These are phyloP conservation scores for Solanum lycopersicoides DNA, from an alignment of 257 asterid genomes.

Conservation along the genomic window DNA sequence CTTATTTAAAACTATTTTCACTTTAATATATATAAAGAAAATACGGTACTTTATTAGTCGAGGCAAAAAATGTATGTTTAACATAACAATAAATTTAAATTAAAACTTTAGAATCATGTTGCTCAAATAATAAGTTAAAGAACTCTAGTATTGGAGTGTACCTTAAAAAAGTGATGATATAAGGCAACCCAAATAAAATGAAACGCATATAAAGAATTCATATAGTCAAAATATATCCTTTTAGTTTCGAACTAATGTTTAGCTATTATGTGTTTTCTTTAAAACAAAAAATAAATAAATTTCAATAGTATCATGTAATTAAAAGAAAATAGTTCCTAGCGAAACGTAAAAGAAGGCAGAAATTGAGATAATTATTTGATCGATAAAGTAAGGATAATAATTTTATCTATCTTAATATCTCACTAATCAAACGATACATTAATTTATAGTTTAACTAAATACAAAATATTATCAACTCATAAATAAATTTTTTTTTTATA, in stretches of 20 bases:
- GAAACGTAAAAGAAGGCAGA: rapidly evolving
- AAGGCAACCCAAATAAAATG: background rate
- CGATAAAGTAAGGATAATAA: background rate
- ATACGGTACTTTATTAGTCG: background rate
- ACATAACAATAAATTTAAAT: background rate
- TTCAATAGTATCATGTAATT: background rate
- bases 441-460: background rate
- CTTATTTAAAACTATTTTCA: background rate
- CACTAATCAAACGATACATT: background rate
- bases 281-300: background rate
- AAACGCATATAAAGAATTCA: background rate
- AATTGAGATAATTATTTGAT: background rate
- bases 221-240: background rate
- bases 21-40: background rate
- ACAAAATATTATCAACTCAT: background rate
- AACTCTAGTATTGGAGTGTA: background rate
- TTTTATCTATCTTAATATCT: background rate
- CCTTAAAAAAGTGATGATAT: background rate
- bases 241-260: background rate
- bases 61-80: background rate
- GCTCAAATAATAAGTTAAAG: background rate
- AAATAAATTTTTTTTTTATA: background rate
- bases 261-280: background rate
- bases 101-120: background rate
- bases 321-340: background rate